Evolutionary conservation across 2,329 filamentous ascomycete genomes (phyloP).

Genomic region (Fusarium virguliforme): DNA sequence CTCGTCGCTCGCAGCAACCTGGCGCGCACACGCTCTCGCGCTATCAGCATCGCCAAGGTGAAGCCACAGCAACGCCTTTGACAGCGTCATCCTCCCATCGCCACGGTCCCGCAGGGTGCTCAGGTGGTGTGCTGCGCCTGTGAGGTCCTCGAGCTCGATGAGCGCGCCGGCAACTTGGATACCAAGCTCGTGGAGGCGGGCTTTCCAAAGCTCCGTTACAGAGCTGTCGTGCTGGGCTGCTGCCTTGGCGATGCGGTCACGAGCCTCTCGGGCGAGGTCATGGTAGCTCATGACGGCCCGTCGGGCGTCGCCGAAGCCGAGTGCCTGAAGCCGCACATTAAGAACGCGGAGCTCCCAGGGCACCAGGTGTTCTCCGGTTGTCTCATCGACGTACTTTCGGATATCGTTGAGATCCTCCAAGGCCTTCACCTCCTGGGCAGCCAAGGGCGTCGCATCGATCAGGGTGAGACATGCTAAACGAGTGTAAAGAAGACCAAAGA

Average conservation of each 20-base stretch:
- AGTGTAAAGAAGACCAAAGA: constrained; percentile 85
- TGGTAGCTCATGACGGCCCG: constrained; percentile 92
- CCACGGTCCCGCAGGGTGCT: constrained; percentile 66
- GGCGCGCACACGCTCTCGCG: constrained; percentile 71
- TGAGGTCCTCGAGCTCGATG: constrained; percentile 89
- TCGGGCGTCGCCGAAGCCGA: constrained; percentile 88
- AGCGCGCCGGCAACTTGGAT: constrained; percentile 76
- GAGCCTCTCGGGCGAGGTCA: constrained; percentile 85
- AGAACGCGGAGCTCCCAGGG: constrained; percentile 91
- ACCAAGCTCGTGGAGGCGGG: constrained; percentile 82
- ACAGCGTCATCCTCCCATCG: constrained; percentile 61
- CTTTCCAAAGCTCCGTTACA: constrained; percentile 77
- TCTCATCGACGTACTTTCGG: constrained; percentile 70
- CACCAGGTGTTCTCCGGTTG: constrained; percentile 75
- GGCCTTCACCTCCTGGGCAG: constrained; percentile 76
- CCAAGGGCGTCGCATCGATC: constrained; percentile 79
- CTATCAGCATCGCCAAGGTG: constrained; percentile 83
- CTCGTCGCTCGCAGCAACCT: constrained; percentile 51
- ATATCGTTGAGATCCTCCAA: constrained; percentile 74
- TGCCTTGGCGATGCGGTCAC: constrained; percentile 71
- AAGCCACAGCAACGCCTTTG: constrained; percentile 80
- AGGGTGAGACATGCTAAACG: constrained; percentile 87
- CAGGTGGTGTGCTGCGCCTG: constrained; percentile 83
- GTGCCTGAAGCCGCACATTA: constrained; percentile 85
- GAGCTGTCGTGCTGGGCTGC: constrained; percentile 64